These are phyloP conservation scores for Lentinula lateritia DNA, from an alignment of 768 basidiomycete genomes.

Conservation along the genomic window DNA sequence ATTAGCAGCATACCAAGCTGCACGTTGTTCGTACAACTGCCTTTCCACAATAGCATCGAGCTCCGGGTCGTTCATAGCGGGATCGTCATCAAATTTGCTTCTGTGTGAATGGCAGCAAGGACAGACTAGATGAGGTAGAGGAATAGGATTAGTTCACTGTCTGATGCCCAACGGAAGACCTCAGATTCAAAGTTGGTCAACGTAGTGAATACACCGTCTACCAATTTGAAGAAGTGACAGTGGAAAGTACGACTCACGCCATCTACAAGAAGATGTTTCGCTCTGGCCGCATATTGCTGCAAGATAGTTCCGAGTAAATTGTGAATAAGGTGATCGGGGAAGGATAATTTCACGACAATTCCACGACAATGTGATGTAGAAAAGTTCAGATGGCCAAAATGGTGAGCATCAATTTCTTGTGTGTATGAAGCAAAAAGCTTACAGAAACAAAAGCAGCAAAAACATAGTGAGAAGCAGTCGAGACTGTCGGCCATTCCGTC, in stretches of 20 bases:
- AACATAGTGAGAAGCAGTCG: slow-evolving; percentile 5
- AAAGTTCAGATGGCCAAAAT: not conserved
- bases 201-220: too few relatives aligned
- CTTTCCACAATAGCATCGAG: slow-evolving; percentile 1
- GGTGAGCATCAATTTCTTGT: not conserved
- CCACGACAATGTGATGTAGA: not conserved
- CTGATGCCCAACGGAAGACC: not conserved
- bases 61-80: not conserved
- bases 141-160: not conserved
- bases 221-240: not conserved
- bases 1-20: not conserved
- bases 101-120: not conserved
- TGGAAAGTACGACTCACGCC: not conserved
- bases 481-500: not conserved
- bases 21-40: slow-evolving; percentile 1
- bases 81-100: not conserved
- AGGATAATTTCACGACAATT: too few relatives aligned
- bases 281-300: slow-evolving; percentile 3
- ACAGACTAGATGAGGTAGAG: not conserved
- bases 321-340: not conserved
- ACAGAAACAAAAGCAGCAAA: slow-evolving; percentile 5
- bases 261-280: slow-evolving; percentile 2
- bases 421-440: not conserved
- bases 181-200: too few relatives aligned
- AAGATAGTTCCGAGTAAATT: not conserved